Base-by-base conservation (phyloP, 1,284 basidiomycete genomes). In the Trichosporon coremiiforme region DNA sequence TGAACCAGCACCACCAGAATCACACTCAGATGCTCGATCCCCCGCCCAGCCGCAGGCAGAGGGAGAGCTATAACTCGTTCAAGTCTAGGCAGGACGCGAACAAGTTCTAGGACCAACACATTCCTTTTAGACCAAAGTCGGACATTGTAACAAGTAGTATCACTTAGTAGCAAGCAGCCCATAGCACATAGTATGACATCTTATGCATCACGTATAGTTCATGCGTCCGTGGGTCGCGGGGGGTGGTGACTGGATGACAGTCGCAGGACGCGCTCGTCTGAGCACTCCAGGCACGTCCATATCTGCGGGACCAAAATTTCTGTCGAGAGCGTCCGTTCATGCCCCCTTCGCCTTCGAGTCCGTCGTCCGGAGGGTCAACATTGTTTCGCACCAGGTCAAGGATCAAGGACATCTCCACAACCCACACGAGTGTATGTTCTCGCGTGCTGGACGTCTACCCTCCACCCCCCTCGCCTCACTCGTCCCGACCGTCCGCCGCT, bases 41-140 rank as follows among this genome's bases (percentile, higher is more conserved):
- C 13, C 57, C 57, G 29, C 57, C 57, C 55, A 33, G 29, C 57
- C 29, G 57, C 29, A 17, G 17, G 29, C 29, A 31, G 55, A 20
- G 57, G 12, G 57, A 62, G 57, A 62, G 57, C 29, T 62, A 62
- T 17, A 33, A 31, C 15, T 62, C 57, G 57, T 62, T 62, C 57
- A 31, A 33, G 29, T 35, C 31, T 2, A 15, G 57, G 13, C 57
- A 62, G 17, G 29, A 33, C 8, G 15, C 17, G 31, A 62, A 62
- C 31, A 62, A 62, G 57, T 33, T 62, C 17, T 62, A 62, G 25
- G 25, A 4, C 8, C 25, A 33, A 25, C 17, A 35, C 57, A 9
- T 62, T 60, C 55, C 13, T 62, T 62, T 35, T 31, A 62, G 4
- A 17, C 17, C 15, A 15, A 25, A 31, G 29, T 33, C 31, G 57